Percentiles rank a stretch among this genome's conserved stretches.
Conservation (phyloP, 2,329 filamentous ascomycete species). For the Raffaelea arxii region DNA sequence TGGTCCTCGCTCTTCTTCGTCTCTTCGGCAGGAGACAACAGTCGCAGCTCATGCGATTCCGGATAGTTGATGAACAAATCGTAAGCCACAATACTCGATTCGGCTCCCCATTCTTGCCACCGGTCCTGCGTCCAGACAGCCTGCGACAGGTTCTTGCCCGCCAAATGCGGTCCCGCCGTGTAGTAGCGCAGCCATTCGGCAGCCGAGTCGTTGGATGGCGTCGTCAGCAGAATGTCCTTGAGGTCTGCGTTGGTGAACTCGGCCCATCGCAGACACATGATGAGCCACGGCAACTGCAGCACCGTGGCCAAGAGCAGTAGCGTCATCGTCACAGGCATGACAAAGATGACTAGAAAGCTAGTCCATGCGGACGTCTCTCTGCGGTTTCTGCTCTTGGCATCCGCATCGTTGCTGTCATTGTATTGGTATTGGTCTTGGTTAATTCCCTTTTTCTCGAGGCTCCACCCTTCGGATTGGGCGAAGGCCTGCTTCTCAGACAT, state of each 20-base stretch:
- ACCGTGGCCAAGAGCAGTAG: constrained; percentile 3
- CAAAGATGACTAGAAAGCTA: background rate
- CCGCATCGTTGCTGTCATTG: too few relatives aligned
- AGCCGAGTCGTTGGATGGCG: constrained; percentile 45
- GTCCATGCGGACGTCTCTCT: too few relatives aligned
- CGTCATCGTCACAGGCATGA: constrained; percentile 1
- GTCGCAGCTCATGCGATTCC: constrained; percentile 56
- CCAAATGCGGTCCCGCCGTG: constrained; percentile 64
- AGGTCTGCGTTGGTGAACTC: constrained; percentile 38
- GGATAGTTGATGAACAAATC: constrained; percentile 75
- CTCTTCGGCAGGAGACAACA: constrained; percentile 41
- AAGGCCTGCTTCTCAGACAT: too few relatives aligned
- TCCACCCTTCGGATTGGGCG: too few relatives aligned
- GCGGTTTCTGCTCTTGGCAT: too few relatives aligned
- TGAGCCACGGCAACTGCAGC: constrained; percentile 3
- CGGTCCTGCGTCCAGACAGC: constrained; percentile 65
- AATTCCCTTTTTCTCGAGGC: too few relatives aligned
- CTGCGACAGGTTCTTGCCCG: constrained; percentile 65
- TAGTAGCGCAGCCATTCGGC: constrained; percentile 72
- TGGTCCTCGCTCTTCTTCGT: constrained; percentile 14
- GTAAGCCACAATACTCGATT: constrained; percentile 56
- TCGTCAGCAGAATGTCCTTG: constrained; percentile 46
- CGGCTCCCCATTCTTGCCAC: constrained; percentile 63
- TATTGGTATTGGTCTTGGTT: too few relatives aligned
- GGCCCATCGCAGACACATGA: constrained; percentile 1